These are phyloP conservation scores for Mollisia scopiformis DNA, from an alignment of 2,329 filamentous ascomycete species.

Conservation along the genomic window DNA sequence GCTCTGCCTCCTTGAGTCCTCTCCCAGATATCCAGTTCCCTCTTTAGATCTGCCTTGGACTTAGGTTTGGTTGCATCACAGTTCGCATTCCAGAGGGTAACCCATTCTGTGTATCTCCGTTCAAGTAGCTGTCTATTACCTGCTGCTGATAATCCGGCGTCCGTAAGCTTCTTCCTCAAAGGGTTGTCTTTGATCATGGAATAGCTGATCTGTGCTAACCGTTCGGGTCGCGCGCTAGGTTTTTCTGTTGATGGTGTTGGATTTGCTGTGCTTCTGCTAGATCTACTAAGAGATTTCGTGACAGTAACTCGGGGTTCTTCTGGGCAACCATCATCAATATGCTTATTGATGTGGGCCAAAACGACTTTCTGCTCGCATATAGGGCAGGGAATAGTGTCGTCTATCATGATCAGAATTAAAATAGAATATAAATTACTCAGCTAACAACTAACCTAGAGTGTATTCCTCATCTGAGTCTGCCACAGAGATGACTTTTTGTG, in stretches of 20 bases:
- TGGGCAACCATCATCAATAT: constrained; percentile 64
- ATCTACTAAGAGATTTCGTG: background rate
- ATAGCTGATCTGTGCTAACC: constrained; percentile 80
- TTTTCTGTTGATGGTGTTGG: constrained; percentile 27
- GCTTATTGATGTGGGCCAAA: constrained; percentile 73
- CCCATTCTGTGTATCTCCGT: constrained; percentile 86
- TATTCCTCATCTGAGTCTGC: constrained; percentile 34
- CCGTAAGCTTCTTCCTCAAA: constrained; percentile 78
- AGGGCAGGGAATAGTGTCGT: constrained; percentile 79
- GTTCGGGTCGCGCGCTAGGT: constrained; percentile 25
- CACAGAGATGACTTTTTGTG: constrained; percentile 36
- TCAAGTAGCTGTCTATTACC: constrained; percentile 74
- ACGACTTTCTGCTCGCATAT: constrained; percentile 81
- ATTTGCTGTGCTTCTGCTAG: constrained; percentile 8
- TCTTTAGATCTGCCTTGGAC: constrained; percentile 70
- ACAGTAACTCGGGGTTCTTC: constrained; percentile 22
- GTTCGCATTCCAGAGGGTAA: constrained; percentile 96
- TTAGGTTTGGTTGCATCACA: constrained; percentile 81
- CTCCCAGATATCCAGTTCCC: constrained; percentile 87
- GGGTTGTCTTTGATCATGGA: constrained; percentile 79
- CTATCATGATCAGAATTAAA: constrained; percentile 23
- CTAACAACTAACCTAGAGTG: constrained; percentile 30
- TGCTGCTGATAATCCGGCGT: constrained; percentile 74
- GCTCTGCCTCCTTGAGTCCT: constrained; percentile 72
- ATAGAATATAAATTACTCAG: background rate